Evolutionary conservation across 257 asterid genomes (phyloP).

Genomic region (Voacanga thouarsii): DNA sequence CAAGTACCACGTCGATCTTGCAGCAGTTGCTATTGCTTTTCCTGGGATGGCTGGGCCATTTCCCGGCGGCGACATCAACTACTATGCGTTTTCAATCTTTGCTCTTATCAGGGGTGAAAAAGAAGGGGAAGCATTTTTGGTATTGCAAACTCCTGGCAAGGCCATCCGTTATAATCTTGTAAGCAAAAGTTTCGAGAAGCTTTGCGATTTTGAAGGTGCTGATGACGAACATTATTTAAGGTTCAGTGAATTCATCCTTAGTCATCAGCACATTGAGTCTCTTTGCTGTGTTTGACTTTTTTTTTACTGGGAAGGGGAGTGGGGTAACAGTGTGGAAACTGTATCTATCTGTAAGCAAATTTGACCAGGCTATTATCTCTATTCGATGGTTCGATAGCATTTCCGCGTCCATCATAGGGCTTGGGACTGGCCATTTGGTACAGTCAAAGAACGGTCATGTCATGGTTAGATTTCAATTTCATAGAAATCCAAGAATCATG

Average conservation of each 20-base stretch:
- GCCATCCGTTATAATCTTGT: constrained; percentile 22
- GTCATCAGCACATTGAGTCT: constrained; percentile 22
- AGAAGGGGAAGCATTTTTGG: constrained; percentile 31
- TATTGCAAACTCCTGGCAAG: constrained; percentile 28
- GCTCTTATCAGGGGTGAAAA: constrained; percentile 23
- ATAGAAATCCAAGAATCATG: no score
- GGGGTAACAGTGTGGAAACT: no score
- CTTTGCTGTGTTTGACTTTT: constrained; percentile 17
- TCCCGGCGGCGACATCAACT: not conserved
- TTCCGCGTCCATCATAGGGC: no score
- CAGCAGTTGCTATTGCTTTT: constrained; percentile 15
- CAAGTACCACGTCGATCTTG: constrained; percentile 33
- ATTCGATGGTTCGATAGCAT: no score
- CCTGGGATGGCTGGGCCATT: constrained; percentile 12
- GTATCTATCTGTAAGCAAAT: no score
- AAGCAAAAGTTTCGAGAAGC: constrained; percentile 8
- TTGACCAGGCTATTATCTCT: no score
- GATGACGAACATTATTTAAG: constrained; percentile 7
- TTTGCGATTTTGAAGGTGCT: constrained; percentile 28
- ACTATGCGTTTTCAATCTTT: constrained; percentile 8
- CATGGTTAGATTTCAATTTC: no score
- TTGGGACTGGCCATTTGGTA: no score
- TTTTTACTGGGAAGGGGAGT: no score
- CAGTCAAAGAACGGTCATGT: no score
- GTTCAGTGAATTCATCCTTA: not conserved